Evolutionary conservation across 2,329 filamentous ascomycete species (phyloP), one percentile per base, ranked within the genome.

Genomic region (Fusarium annulatum): DNA sequence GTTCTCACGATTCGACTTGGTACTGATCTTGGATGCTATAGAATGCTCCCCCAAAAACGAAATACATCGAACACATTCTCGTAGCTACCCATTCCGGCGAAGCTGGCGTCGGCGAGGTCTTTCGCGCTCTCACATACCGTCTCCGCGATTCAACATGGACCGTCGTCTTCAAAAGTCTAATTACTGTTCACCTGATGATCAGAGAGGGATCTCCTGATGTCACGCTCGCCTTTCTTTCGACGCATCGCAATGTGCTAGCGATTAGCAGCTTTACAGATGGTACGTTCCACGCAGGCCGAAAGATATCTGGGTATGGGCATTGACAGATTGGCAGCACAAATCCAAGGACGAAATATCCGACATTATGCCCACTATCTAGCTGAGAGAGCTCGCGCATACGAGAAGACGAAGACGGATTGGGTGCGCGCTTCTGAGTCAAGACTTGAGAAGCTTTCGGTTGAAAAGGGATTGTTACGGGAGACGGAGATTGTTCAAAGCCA

Each of bases 1-100:
- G 11, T 42, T 15, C 19, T 34, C 14, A 3, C 7, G 6, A 12
- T 36, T 23, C 11, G 23, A 39, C 42, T 30, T 39, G 28, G 30
- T 69, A 30, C 67, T 69, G 41, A 69, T 53, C 7, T 42, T 28
- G 19, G n/a, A 39, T 38, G 39, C 26, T 48, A 21, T 53, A 97
- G 94, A 93, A 95, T 84, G 96, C 96, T 76, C 94, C 96, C 71
- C 96, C 96, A 58, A 99, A 99, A 86, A 96, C 96, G 64, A 99
- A 99, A 85, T 99, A 98, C 86, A 97, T 99, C 86, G 96, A 99
- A 83, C 95, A 98, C 81, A 98, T 99, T 80, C 89, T 99, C 64
- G 89, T 98, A 76, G 96, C 96, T 72, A 99, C 96, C 42, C 94
- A 98, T 84, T 93, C 95, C 28, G 96, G 95, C 77, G 96, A 99